Evolutionary conservation across 73 alveolate species (phyloP), one percentile per base, ranked within the genome.

Genomic region (Symbiodinium natans): DNA sequence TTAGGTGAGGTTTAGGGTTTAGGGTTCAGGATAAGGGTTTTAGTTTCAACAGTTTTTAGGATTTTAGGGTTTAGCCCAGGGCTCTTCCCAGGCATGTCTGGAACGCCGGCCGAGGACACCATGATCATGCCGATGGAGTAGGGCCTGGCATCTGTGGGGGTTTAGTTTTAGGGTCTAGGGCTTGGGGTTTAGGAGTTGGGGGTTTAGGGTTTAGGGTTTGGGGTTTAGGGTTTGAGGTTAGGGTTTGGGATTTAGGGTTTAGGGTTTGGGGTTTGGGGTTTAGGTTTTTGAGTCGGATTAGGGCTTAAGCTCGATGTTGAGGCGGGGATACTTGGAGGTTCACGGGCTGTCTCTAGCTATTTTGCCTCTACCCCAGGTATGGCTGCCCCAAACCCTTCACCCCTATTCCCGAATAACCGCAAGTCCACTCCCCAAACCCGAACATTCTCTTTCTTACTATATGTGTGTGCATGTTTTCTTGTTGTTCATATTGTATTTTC

Each of bases 101-200:
- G 97, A n/a, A 90, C 80, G 38, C 97, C 97, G 36, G 97, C 97
- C 0, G 80, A 82, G 39, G 89, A 90, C 29, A 90, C 97, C 97
- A 90, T 90, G 97, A 68, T 68, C 97, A 90, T 90, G 5, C 97
- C 97, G n/a, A 90, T 90, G 38, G 97, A 90, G n/a, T 90, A 90
- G 33, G 97, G 80, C 97, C 97, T 90, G 97, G 88, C 86, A 3
- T 33, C 56, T 3, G 9, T 8, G 54, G 10, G 15, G 43, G n/a
- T 5, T 23, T 68, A 29, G 42, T 46, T 46, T 46, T 46, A 46
- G 80, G 33, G 38, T 23, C 39, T 63, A 6, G 2, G 38, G 29
- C 2, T 23, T 23, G 17, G 33, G 5, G 4, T 63, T 27, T 63
- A 29, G 80, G 6, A 46, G 59, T 46, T 31, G 38, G 80, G 29